These are phyloP conservation scores for Scheffersomyces titani DNA, from an alignment of 1,139 yeast species.

Conservation along the genomic window DNA sequence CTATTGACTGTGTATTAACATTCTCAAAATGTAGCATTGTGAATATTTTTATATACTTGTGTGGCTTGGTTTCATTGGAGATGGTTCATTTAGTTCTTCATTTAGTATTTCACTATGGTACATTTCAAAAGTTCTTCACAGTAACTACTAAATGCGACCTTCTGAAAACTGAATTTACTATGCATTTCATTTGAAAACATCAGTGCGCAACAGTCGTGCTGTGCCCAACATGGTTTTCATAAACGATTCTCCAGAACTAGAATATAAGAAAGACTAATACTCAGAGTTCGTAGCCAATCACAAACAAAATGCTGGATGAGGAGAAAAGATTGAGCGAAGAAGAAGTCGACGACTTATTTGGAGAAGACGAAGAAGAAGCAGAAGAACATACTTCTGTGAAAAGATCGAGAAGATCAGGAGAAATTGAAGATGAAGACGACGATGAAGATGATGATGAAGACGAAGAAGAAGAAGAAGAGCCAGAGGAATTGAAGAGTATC, in stretches of 20 bases:
- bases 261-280: neutral
- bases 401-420: neutral
- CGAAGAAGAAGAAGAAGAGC: constrained; percentile 32
- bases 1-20: neutral
- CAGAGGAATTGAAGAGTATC: constrained; percentile 46
- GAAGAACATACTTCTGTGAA: constrained; percentile 19
- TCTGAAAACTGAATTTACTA: neutral
- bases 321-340: constrained; percentile 22
- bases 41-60: too few species aligned
- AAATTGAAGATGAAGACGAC: constrained; percentile 11
- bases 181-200: neutral
- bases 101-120: neutral
- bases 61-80: too few species aligned
- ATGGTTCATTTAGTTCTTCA: too few species aligned
- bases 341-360: constrained; percentile 50
- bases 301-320: constrained; percentile 14
- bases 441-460: constrained; percentile 23
- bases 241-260: neutral
- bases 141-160: neutral
- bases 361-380: constrained; percentile 44
- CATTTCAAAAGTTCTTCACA: neutral
- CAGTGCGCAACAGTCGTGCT: neutral
- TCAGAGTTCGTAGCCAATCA: neutral
- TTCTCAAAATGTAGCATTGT: neutral
- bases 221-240: neutral